phyloP scores from a whole-genome alignment of 2,329 filamentous ascomycete species.

The Lojkania enalia region DNA sequence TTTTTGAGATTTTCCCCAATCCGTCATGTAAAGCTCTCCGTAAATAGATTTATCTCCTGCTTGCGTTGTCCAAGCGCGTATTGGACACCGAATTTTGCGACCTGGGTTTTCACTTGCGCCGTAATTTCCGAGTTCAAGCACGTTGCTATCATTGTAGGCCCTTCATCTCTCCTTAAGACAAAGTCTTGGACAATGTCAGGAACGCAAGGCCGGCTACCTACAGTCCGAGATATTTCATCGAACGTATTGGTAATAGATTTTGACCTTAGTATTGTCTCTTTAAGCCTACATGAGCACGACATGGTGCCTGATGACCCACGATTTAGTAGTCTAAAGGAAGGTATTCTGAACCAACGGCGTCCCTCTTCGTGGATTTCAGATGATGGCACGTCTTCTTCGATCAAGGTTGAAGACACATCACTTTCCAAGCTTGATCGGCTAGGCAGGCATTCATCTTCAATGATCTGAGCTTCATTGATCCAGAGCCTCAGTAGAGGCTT shows the following conservation, averaged over 20 bases:
- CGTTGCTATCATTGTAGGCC: slow-evolving; percentile 24
- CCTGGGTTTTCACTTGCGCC: slow-evolving; percentile 13
- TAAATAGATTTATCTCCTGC: slow-evolving; percentile 20
- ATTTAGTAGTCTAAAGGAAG: too few species aligned
- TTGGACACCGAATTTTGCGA: slow-evolving; percentile 25
- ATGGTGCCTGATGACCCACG: too few species aligned
- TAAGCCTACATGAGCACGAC: too few species aligned
- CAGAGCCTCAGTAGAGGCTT: slow-evolving; percentile 22
- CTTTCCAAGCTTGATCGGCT: slow-evolving; percentile 19
- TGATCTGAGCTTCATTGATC: slow-evolving; percentile 21
- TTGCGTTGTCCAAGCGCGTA: slow-evolving; percentile 21
- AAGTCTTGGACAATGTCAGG: too few species aligned
- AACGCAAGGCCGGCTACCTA: too few species aligned
- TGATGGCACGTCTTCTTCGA: slow-evolving; percentile 20
- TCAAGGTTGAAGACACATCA: slow-evolving; percentile 25
- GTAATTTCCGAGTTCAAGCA: slow-evolving; percentile 23
- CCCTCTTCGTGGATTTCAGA: too few species aligned
- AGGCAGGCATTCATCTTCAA: slow-evolving; percentile 19
- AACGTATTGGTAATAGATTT: too few species aligned
- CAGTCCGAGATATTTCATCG: too few species aligned
- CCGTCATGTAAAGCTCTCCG: slow-evolving; percentile 13
- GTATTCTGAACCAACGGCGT: too few species aligned
- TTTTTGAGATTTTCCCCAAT: too few species aligned
- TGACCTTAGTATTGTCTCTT: too few species aligned
- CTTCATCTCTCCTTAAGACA: slow-evolving; percentile 5